Evolutionary conservation across 2,329 filamentous ascomycete genomes (phyloP), one percentile per base, ranked within the genome.

Genomic region (Fusarium haematococcum): DNA sequence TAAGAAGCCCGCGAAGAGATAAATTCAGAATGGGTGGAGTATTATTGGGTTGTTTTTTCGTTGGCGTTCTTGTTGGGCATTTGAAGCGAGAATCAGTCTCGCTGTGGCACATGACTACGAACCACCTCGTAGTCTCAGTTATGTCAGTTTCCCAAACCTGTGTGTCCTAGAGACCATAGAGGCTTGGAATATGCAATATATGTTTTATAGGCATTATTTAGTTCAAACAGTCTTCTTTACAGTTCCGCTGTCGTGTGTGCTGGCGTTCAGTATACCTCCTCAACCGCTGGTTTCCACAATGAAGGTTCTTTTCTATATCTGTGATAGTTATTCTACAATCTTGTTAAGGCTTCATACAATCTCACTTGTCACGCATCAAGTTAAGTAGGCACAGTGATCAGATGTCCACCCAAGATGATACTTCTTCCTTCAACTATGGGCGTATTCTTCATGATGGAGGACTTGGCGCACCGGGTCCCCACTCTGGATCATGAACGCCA

Each of bases 1-100:
- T 23, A 74, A 73, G 63, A 71, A 45, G 39, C 48, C 66, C 18
- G 32, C 56, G 5, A 74, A 71, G 68, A 69, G 48, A 67, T 73
- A 63, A 67, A 59, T 18, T 10, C 11, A 14, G 23, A 41, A 52
- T n/a, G 16, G 13, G 54, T 30, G n/a, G 25, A 41, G 25, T 33
- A 56, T 63, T 37, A 7, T 20, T 54, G 25, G 23, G 30, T 16
- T 32, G 14, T 13, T 43, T 54, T 43, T 30, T 5, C 67, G 50
- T 50, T 35, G 71, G 61, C 64, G 10, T 67, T 54, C 32, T n/a
- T 48, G 37, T 8, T 39, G 63, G 69, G 71, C 43, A 64, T 74
- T 68, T 74, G 63, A 57, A 57, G 33, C 50, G 45, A 67, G 48
- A 71, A 16, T 62, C 59, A 27, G 65, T 71, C 64, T 71, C 60